Percentiles rank a stretch among this genome's conserved stretches.
Conservation (phyloP, 2,329 filamentous ascomycete genomes). For the Phaeophleospora eucalypticola region DNA sequence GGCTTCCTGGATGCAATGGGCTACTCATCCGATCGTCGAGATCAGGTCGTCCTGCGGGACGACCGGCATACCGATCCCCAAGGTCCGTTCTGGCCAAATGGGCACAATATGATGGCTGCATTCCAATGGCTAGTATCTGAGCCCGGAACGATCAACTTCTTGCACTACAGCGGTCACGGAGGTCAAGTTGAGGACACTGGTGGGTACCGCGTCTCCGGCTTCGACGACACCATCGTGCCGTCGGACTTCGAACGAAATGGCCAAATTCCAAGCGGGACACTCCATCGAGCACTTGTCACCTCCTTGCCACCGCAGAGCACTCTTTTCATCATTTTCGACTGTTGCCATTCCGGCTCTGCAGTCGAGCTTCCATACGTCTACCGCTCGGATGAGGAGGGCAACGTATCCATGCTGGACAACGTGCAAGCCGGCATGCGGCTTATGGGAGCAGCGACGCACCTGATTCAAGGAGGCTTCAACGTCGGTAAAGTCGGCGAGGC, state of each 20-base stretch:
- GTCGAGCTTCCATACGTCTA: slow-evolving; percentile 58
- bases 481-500: slow-evolving; percentile 48
- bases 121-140: slow-evolving; percentile 57
- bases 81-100: slow-evolving; percentile 33
- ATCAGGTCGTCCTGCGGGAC: slow-evolving; percentile 47
- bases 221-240: slow-evolving; percentile 29
- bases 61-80: slow-evolving; percentile 28
- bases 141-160: slow-evolving; percentile 50
- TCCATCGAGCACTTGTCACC: slow-evolving; percentile 52
- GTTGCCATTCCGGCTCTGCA: slow-evolving; percentile 59
- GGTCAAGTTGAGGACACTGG: slow-evolving; percentile 38
- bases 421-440: slow-evolving; percentile 50
- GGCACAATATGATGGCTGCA: slow-evolving; percentile 43
- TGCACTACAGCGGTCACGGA: slow-evolving; percentile 59
- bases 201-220: slow-evolving; percentile 24
- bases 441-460: slow-evolving; percentile 46
- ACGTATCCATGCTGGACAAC: slow-evolving; percentile 54
- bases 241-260: slow-evolving; percentile 43
- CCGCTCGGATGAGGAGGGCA: slow-evolving; percentile 53
- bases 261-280: slow-evolving; percentile 50
- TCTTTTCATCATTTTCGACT: slow-evolving; percentile 57
- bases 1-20: slow-evolving; percentile 43
- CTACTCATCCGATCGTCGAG: slow-evolving; percentile 39
- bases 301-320: slow-evolving; percentile 48
- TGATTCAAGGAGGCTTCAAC: slow-evolving; percentile 50